These are phyloP conservation scores for Cladosporium sp. DNA, from an alignment of 2,329 filamentous ascomycete genomes.

Conservation along the genomic window DNA sequence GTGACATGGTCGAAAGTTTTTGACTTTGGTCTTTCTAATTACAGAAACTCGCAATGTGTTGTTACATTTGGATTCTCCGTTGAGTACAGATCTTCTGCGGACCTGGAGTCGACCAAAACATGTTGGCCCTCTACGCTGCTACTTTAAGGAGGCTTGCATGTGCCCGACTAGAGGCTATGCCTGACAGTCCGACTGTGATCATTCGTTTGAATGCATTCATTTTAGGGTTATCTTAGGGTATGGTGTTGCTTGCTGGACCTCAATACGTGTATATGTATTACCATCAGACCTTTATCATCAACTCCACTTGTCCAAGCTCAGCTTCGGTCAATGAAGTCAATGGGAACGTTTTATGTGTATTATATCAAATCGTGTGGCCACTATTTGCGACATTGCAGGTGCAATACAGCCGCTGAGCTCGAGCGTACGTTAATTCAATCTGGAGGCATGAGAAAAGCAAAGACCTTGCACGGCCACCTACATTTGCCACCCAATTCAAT, in stretches of 20 bases:
- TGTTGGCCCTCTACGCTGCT: not conserved
- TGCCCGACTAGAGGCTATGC: not conserved
- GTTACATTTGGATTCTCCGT: not conserved
- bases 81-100: not conserved
- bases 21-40: not conserved
- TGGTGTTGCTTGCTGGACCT: not conserved
- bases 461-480: not conserved
- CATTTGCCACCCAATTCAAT: not conserved
- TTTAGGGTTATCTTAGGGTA: not conserved
- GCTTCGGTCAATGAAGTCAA: not conserved
- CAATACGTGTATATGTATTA: not conserved
- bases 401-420: not conserved
- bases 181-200: not conserved
- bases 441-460: not conserved
- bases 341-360: not conserved
- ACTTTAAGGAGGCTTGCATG: not conserved
- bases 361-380: rapidly evolving
- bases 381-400: not conserved
- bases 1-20: not conserved
- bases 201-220: not conserved
- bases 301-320: not conserved
- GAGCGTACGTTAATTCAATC: not conserved
- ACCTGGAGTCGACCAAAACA: not conserved
- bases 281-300: not conserved
- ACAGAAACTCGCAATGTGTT: not conserved